Percentiles rank a stretch among this genome's conserved stretches.
These are phyloP conservation scores for Populus simonii DNA, from an alignment of 345 rosid species.

Conservation along the genomic window DNA sequence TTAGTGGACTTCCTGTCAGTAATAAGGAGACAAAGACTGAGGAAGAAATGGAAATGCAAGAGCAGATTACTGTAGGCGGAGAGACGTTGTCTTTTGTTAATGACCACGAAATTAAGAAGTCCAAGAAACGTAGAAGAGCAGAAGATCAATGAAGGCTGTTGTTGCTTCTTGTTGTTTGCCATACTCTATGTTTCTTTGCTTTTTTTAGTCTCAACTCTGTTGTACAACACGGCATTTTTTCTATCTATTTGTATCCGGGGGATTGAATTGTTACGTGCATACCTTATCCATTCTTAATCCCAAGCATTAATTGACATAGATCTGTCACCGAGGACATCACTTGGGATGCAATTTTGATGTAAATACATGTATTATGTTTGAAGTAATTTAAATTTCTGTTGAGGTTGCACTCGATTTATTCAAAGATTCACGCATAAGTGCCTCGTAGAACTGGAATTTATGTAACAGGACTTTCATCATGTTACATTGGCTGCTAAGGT, in stretches of 20 bases:
- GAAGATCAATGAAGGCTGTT: conserved; percentile 21
- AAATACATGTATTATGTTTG: neutral
- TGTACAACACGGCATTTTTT: neutral
- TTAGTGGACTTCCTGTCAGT: conserved; percentile 22
- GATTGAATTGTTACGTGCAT: neutral
- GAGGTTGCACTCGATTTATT: neutral
- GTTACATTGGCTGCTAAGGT: neutral
- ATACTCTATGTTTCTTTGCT: neutral
- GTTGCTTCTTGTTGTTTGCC: conserved; percentile 1
- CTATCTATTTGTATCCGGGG: neutral
- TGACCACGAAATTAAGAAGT: conserved; percentile 20
- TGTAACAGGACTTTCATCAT: neutral
- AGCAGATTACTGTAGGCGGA: conserved; percentile 11
- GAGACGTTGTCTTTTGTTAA: conserved; percentile 10
- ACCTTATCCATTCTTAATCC: neutral
- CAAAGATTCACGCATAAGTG: neutral
- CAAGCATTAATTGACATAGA: neutral
- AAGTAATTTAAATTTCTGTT: neutral
- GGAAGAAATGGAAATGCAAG: conserved; percentile 23
- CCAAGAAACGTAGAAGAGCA: conserved; percentile 36
- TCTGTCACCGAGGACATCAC: neutral
- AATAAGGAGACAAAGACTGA: conserved; percentile 35
- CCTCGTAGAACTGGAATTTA: neutral
- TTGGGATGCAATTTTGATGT: neutral
- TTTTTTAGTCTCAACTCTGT: neutral